These are phyloP conservation scores for Cryptosporidium baileyi DNA, from an alignment of 169 alveolate genomes.

Conservation along the genomic window DNA sequence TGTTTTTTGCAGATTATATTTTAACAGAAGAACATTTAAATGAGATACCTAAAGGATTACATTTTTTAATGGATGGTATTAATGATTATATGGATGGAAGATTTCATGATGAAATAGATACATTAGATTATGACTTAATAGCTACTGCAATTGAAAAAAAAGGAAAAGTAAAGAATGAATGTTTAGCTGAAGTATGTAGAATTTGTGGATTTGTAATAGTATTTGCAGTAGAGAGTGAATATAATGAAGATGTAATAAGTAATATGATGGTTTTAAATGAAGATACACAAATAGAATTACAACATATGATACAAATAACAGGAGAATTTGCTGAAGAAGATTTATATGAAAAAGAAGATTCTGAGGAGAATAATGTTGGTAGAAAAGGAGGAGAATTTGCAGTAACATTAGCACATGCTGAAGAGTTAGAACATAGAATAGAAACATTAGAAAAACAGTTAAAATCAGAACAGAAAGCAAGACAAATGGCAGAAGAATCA, in stretches of 20 bases:
- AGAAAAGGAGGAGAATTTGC: neutral
- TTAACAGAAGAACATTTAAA: slow-evolving; percentile 34
- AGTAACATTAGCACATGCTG: slow-evolving; percentile 54
- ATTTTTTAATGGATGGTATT: slow-evolving; percentile 59
- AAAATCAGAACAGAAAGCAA: slow-evolving; percentile 48
- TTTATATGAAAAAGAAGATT: neutral
- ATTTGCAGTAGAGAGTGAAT: slow-evolving; percentile 68
- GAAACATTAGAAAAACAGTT: slow-evolving; percentile 30
- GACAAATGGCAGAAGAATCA: slow-evolving; percentile 63
- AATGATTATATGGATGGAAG: slow-evolving; percentile 63
- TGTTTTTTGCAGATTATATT: slow-evolving; percentile 55
- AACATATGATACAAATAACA: slow-evolving; percentile 58
- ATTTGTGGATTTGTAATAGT: slow-evolving; percentile 57
- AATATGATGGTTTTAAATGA: slow-evolving; percentile 63
- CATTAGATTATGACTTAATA: slow-evolving; percentile 55
- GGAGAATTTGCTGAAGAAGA: slow-evolving; percentile 60
- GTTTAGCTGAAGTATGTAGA: slow-evolving; percentile 32
- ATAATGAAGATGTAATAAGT: slow-evolving; percentile 50
- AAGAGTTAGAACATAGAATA: slow-evolving; percentile 46
- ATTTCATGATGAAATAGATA: slow-evolving; percentile 57
- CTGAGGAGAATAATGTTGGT: neutral
- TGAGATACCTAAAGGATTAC: slow-evolving; percentile 38
- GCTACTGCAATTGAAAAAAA: slow-evolving; percentile 52
- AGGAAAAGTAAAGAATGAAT: neutral
- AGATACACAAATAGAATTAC: slow-evolving; percentile 57